Evolutionary conservation across 495 filamentous ascomycete genomes (phyloP), one percentile per base, ranked within the genome.

Genomic region (Penicillium antarcticum): DNA sequence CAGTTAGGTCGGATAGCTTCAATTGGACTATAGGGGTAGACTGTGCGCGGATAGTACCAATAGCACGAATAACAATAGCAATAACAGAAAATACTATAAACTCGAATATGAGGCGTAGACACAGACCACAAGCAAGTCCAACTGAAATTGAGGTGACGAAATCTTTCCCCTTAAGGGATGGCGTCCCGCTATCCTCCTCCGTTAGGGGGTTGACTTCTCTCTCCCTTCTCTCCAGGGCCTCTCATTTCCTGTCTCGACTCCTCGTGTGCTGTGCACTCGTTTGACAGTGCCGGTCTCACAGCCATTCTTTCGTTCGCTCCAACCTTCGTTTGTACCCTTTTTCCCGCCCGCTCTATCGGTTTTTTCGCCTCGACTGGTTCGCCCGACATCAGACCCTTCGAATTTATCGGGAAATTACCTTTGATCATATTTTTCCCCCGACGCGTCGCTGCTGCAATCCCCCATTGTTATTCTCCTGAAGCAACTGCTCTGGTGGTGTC

Each of bases 231-330:
- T 43, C 38, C 44, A 39, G 19, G 31, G 35, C 41, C 40, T 45
- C 24, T 39, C 29, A 52, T 33, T 37, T 23, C 19, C 13, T 10
- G 18, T 49, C 34, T 17, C 42, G 31, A 2, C 44, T 44, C 36
- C 40, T 41, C 33, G 32, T 42, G 58, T 62, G 58, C 58, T 62
- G 58, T 55, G 58, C 58, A 62, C 61, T 59, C 18, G 34, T 52
- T 46, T 45, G 44, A 51, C 47, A 34, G 42, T 31, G 21, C 45
- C 16, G 32, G 34, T 34, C 36, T 45, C 45, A 52, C 52, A 46
- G 31, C 52, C 10, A 26, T 49, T 39, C 33, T 52, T 34, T 59
- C 31, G 4, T 51, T 51, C 42, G 26, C 34, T 17, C 39, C 33
- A 53, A 48, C 47, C 44, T 55, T 56, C 57, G 17, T 42, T 45